Evolutionary conservation across 192 early-diverging fungal species (phyloP), one percentile per base, ranked within the genome.

Genomic region (Backusella liffmaniae): DNA sequence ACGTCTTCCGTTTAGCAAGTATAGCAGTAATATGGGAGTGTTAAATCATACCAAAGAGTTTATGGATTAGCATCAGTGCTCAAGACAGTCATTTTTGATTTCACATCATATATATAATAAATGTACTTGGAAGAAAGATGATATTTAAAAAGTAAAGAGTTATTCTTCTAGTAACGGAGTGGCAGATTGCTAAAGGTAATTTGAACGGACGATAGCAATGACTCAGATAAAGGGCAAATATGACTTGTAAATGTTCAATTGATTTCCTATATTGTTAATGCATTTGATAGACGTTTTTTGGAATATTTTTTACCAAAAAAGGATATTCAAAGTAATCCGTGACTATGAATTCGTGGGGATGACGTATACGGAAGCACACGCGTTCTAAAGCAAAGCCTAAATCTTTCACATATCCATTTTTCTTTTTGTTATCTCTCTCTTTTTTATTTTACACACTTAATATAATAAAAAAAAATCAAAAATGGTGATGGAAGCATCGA

Each of bases 401-500:
- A 21, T 59, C n/a, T n/a, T 53, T 53, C 53, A 59, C 23, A 53
- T 53, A 53, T 21, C n/a, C 23, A 26, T 62, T 62, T 62, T 29
- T 62, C n/a, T 26, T 62, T 29, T 62, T 49, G 15, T 23, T 13
- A 23, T 13, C 12, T 8, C 8, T 59, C 23, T 29, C 5, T 26
- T 9, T 62, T 62, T 13, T 62, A 29, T 62, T 62, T 62, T 29
- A 23, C 26, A 62, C 56, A 29, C 56, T 9, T 62, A 62, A 62
- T 62, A 62, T 62, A 29, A 56, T 56, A 56, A 56, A 56, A 21
- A 56, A 56, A 62, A 53, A 36, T 34, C 6, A 23, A 74, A 41
- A 34, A 97, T 97, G 96, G 94, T 95, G 69, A 86, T 97, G 72
- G 96, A 98, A 86, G 96, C 96, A 37, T 93, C 94, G 53, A 91